phyloP scores from a whole-genome alignment of 1,139 yeast genomes.

The Yamadazyma dushanensis region DNA sequence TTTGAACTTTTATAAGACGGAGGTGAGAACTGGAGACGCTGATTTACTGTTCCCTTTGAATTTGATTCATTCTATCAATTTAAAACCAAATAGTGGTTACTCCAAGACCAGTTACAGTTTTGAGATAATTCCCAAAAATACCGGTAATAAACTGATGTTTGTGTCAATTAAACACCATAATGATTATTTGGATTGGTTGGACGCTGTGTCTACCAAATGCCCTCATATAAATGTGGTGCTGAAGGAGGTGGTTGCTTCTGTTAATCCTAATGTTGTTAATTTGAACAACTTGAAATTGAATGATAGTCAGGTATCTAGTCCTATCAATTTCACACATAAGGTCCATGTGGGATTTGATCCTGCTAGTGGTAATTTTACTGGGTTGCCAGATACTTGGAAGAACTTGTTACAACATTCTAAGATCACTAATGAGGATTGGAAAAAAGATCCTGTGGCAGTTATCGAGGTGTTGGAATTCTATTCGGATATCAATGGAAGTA shows the following conservation, averaged over 20 bases:
- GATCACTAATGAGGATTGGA: constrained; percentile 81
- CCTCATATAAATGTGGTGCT: constrained; percentile 50
- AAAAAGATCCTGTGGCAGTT: constrained; percentile 79
- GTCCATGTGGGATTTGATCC: constrained; percentile 64
- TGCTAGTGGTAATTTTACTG: constrained; percentile 72
- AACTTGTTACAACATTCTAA: constrained; percentile 71
- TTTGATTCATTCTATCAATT: constrained; percentile 37
- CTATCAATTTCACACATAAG: constrained; percentile 75
- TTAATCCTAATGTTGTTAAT: constrained; percentile 1
- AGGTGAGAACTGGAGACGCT: constrained; percentile 29
- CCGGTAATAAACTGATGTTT: constrained; percentile 59
- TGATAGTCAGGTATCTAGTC: constrained; percentile 61
- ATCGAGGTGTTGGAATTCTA: constrained; percentile 93
- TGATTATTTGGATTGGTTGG: constrained; percentile 89
- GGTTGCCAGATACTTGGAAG: constrained; percentile 81
- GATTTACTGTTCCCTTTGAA: constrained; percentile 45
- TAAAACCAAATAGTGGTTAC: constrained; percentile 45
- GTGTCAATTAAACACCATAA: constrained; percentile 76
- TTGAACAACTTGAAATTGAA: constrained; percentile 6
- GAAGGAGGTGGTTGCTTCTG: constrained; percentile 3
- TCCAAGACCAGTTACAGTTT: constrained; percentile 68
- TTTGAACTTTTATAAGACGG: constrained; percentile 73
- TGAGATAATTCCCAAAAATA: constrained; percentile 67
- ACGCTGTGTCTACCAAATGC: constrained; percentile 82
- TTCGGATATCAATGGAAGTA: constrained; percentile 43